Conservation (phyloP, 805 yeast species). For the Candida xiaguanensis region DNA sequence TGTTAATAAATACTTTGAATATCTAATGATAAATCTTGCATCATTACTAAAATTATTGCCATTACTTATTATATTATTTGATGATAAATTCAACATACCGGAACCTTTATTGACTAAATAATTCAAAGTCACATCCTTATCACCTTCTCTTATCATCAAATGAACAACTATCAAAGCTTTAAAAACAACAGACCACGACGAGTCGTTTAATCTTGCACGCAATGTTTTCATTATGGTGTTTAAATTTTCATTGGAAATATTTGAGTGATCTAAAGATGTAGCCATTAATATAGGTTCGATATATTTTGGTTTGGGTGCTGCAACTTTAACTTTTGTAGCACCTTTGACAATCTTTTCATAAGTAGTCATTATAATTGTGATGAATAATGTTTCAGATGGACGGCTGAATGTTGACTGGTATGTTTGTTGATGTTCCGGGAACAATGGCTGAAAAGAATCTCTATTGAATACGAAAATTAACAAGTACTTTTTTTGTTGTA, state of each 20-base stretch:
- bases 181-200: constrained; percentile 89
- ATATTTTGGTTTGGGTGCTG: constrained; percentile 97
- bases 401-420: neutral
- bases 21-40: constrained; percentile 55
- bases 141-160: constrained; percentile 91
- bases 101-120: constrained; percentile 49
- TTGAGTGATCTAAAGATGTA: constrained; percentile 47
- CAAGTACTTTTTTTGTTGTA: too few relatives aligned
- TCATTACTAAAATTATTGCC: constrained; percentile 38
- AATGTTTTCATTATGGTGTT: constrained; percentile 66
- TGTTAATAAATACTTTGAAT: constrained; percentile 64
- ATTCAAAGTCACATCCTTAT: constrained; percentile 64
- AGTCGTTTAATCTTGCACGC: constrained; percentile 60
- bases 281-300: constrained; percentile 86
- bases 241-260: constrained; percentile 47
- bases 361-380: constrained; percentile 52
- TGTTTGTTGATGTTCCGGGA: too few relatives aligned
- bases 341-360: constrained; percentile 72
- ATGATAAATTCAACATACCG: constrained; percentile 45
- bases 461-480: neutral
- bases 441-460: too few relatives aligned
- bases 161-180: constrained; percentile 83
- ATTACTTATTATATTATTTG: constrained; percentile 28
- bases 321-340: constrained; percentile 56
- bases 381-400: neutral